phyloP scores from a whole-genome alignment of 768 basidiomycete species.

The Phallus indusiatus region DNA sequence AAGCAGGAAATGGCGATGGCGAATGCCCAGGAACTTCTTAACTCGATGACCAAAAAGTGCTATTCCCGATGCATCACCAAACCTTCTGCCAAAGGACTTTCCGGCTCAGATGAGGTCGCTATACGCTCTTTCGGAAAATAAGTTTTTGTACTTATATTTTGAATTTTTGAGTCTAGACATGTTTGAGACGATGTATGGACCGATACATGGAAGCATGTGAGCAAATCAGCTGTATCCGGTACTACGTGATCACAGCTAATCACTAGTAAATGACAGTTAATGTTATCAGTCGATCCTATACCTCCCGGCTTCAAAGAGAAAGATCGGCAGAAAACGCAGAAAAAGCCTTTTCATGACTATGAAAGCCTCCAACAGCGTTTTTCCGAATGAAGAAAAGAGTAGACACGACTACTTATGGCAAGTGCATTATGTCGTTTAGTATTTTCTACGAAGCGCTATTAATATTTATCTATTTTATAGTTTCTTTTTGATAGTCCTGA shows the following conservation, averaged over 20 bases:
- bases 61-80: constrained; percentile 4
- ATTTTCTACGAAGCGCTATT: background rate
- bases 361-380: background rate
- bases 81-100: background rate
- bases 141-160: background rate
- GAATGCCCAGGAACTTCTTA: constrained; percentile 6
- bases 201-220: constrained; percentile 10
- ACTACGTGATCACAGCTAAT: background rate
- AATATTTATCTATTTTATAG: background rate
- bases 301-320: background rate
- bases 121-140: background rate
- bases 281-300: constrained; percentile 1
- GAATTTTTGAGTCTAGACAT: background rate
- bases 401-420: background rate
- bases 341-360: background rate
- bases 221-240: background rate
- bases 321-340: background rate
- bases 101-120: constrained; percentile 4
- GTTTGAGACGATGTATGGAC: constrained; percentile 7
- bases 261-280: background rate
- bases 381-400: background rate
- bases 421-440: background rate
- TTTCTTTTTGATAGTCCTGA: no score
- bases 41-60: constrained; percentile 5
- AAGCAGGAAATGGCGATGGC: constrained; percentile 2